These are phyloP conservation scores for Collariella sp. DNA, from an alignment of 495 filamentous ascomycete species.

Conservation along the genomic window DNA sequence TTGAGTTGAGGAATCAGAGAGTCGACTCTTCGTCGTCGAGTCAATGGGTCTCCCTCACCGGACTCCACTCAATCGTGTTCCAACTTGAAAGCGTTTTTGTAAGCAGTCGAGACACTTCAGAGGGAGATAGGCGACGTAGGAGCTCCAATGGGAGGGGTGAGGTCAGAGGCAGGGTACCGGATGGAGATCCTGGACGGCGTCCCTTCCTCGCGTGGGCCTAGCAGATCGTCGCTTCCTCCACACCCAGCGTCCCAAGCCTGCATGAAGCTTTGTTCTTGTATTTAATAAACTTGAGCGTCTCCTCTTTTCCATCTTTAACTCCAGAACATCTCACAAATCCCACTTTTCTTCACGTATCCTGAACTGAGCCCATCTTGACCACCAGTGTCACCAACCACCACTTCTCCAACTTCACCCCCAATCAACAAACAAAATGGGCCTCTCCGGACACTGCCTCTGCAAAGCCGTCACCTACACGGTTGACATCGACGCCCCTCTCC, in stretches of 20 bases:
- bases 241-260: no score
- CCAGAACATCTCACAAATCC: neutral
- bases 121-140: no score
- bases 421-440: constrained; percentile 45
- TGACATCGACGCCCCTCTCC: constrained; percentile 44
- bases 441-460: constrained; percentile 64
- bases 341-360: neutral
- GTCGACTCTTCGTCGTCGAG: no score
- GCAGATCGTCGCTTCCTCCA: neutral
- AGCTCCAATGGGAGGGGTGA: no score
- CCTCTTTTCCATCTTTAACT: neutral
- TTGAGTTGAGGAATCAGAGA: no score
- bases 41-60: no score
- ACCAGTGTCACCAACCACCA: neutral
- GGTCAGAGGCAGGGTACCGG: neutral
- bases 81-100: no score
- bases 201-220: neutral
- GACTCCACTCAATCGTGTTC: no score
- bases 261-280: no score
- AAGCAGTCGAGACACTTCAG: no score
- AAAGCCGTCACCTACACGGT: constrained; percentile 57
- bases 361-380: neutral
- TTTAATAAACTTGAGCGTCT: no score
- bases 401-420: neutral
- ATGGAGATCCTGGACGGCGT: neutral